phyloP scores from a whole-genome alignment of 768 basidiomycete species.

The Tylopilus vinaceipallidus region DNA sequence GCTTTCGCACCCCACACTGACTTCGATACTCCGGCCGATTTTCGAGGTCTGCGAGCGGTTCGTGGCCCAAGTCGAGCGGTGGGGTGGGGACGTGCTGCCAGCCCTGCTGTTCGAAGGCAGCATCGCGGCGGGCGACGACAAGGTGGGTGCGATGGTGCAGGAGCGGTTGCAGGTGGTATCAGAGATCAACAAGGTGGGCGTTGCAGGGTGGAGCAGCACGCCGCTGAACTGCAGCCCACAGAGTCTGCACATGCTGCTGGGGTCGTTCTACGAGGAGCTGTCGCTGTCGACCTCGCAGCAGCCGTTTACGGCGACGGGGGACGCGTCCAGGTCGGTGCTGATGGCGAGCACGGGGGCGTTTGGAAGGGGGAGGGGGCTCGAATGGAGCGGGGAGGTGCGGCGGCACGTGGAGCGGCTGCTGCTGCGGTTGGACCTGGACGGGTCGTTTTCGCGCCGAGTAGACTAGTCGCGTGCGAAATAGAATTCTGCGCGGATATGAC shows the following conservation, averaged over 20 bases:
- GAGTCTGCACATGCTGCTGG: slow-evolving; percentile 65
- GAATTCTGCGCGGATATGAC: slow-evolving; percentile 23
- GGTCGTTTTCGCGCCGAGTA: slow-evolving; percentile 58
- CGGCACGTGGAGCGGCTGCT: slow-evolving; percentile 82
- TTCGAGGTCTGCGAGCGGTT: slow-evolving; percentile 84
- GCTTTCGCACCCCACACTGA: slow-evolving; percentile 62
- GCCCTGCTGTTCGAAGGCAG: slow-evolving; percentile 82
- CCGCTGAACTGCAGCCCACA: slow-evolving; percentile 31
- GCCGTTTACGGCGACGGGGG: slow-evolving; percentile 57
- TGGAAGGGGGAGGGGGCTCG: slow-evolving; percentile 49
- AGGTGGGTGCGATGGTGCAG: slow-evolving; percentile 69
- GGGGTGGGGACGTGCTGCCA: slow-evolving; percentile 90
- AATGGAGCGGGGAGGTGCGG: slow-evolving; percentile 65
- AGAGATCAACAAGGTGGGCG: slow-evolving; percentile 71
- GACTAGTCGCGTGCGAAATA: slow-evolving; percentile 1
- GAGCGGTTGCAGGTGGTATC: slow-evolving; percentile 67
- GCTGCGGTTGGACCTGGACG: slow-evolving; percentile 83
- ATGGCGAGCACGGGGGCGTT: slow-evolving; percentile 55
- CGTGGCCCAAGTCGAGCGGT: slow-evolving; percentile 84
- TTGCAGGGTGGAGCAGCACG: not conserved
- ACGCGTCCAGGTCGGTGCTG: slow-evolving; percentile 70
- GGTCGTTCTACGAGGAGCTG: slow-evolving; percentile 79
- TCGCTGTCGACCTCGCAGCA: slow-evolving; percentile 76
- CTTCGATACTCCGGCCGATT: slow-evolving; percentile 64
- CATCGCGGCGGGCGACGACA: slow-evolving; percentile 48